Conservation (phyloP, 805 yeast species). For the Schwanniomyces sp. region DNA sequence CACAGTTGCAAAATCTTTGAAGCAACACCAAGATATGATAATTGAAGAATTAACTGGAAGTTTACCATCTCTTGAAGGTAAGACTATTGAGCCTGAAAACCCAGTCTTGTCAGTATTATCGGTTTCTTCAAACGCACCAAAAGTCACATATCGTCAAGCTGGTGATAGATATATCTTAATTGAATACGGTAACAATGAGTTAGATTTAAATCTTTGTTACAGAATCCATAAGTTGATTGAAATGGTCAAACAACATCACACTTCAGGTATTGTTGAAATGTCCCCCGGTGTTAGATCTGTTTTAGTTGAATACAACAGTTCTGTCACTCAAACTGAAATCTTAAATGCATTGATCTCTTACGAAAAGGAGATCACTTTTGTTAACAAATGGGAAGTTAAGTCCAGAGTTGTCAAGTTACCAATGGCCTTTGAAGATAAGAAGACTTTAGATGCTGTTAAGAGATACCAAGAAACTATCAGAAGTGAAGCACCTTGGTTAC, state of each 20-base stretch:
- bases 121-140: constrained; percentile 56
- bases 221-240: constrained; percentile 81
- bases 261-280: constrained; percentile 89
- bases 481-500: constrained; percentile 94
- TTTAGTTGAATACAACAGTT: constrained; percentile 77
- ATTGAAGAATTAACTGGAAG: constrained; percentile 48
- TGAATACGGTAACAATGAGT: constrained; percentile 86
- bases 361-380: constrained; percentile 72
- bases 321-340: constrained; percentile 60
- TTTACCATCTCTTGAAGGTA: constrained; percentile 29
- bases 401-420: constrained; percentile 85
- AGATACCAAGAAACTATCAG: constrained; percentile 94
- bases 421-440: constrained; percentile 93
- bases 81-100: constrained; percentile 45
- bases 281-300: constrained; percentile 97
- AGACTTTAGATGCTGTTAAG: constrained; percentile 84
- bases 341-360: constrained; percentile 66
- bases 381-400: constrained; percentile 80
- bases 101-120: constrained; percentile 66
- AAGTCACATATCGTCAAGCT: constrained; percentile 88
- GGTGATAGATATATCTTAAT: constrained; percentile 92
- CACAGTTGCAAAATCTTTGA: constrained; percentile 65
- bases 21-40: constrained; percentile 56
- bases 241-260: constrained; percentile 60
- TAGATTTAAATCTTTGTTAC: constrained; percentile 84